A percentile compares a stretch with the other conserved stretches of the same genome.
phyloP scores from a whole-genome alignment of 768 basidiomycete genomes.

The Hypholoma fasciculare region DNA sequence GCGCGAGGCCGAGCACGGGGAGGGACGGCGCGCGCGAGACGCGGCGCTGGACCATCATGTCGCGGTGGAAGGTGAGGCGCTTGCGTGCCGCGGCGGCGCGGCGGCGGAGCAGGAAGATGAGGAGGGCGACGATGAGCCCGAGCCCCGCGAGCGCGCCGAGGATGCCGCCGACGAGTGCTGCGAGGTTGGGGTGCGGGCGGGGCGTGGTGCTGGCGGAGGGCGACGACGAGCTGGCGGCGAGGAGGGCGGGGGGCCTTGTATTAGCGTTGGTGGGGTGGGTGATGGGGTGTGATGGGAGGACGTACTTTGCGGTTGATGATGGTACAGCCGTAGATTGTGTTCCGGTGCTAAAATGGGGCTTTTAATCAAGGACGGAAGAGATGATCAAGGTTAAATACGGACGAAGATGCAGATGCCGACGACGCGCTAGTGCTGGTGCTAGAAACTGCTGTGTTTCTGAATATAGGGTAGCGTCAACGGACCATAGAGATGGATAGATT shows the following conservation, averaged over 20 bases:
- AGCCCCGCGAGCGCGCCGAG: constrained; percentile 15
- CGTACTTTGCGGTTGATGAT: too few relatives aligned
- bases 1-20: neutral
- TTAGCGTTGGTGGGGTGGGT: neutral
- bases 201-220: neutral
- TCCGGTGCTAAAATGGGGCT: neutral
- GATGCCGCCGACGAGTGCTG: constrained; percentile 17
- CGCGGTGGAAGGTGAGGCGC: constrained; percentile 19
- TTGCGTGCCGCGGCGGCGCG: constrained; percentile 1
- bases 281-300: neutral
- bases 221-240: neutral
- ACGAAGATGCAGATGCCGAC: neutral
- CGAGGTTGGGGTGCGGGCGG: constrained; percentile 8
- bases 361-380: neutral
- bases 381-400: neutral
- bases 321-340: neutral
- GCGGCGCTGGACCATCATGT: constrained; percentile 21
- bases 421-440: neutral
- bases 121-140: constrained; percentile 11
- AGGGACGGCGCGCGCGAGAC: constrained; percentile 2
- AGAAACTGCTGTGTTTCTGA: neutral
- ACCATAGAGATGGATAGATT: neutral
- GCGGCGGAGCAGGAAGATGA: constrained; percentile 13
- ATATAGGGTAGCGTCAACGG: neutral
- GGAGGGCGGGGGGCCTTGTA: neutral